Conservation (phyloP, 2,329 filamentous ascomycete genomes). For the Chlorencoelia australis region DNA sequence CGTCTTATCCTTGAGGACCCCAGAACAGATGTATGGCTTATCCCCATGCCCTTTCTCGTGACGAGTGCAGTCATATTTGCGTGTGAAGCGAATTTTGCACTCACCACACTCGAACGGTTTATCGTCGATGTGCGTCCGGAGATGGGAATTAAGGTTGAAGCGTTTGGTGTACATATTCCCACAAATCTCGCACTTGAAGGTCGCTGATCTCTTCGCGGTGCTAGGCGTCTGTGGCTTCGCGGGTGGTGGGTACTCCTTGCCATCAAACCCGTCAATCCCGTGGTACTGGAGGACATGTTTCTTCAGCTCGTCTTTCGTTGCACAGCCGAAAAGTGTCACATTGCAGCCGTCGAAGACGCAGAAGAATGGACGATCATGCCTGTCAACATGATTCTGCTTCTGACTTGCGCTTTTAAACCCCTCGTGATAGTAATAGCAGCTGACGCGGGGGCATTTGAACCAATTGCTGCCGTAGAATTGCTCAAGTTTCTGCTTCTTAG, state of each 20-base stretch:
- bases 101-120: no score
- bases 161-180: neutral
- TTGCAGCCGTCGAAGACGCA: slow-evolving; percentile 28
- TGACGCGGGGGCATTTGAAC: slow-evolving; percentile 31
- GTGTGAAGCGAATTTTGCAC: no score
- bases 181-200: neutral
- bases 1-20: neutral
- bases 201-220: no score
- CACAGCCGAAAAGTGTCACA: slow-evolving; percentile 25
- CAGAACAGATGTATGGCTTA: neutral
- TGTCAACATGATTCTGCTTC: slow-evolving; percentile 27
- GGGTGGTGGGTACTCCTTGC: no score
- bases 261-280: no score
- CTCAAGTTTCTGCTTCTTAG: neutral
- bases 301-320: slow-evolving; percentile 26
- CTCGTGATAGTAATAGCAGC: slow-evolving; percentile 33
- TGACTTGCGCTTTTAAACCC: slow-evolving; percentile 27
- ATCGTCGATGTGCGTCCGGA: no score
- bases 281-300: no score
- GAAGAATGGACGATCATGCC: slow-evolving; percentile 29
- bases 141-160: no score
- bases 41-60: no score
- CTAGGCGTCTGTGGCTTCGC: no score
- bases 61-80: no score
- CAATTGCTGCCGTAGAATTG: slow-evolving; percentile 27